These are phyloP conservation scores for Heliamphora pulchella DNA, from an alignment of 179 eudicot species.

Conservation along the genomic window DNA sequence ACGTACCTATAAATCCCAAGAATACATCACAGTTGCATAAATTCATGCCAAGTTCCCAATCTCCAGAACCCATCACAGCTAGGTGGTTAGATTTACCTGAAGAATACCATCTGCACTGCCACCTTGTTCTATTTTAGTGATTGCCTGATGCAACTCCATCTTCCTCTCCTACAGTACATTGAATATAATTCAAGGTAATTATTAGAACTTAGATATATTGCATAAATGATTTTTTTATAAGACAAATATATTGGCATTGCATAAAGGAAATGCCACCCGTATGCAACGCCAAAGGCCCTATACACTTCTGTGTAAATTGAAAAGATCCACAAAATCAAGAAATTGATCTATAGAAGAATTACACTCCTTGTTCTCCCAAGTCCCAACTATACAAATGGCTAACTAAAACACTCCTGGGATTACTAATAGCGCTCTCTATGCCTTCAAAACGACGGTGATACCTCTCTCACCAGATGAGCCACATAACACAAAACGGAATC, in stretches of 20 bases:
- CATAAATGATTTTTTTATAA: no score
- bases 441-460: no score
- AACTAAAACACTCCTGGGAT: no score
- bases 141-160: constrained; percentile 81
- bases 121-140: constrained; percentile 91
- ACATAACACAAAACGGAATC: no score
- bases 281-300: no score
- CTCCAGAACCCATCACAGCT: constrained; percentile 10
- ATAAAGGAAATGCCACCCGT: not conserved
- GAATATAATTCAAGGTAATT: constrained; percentile 7
- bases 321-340: no score
- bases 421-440: no score
- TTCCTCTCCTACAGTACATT: constrained; percentile 57
- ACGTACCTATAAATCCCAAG: constrained; percentile 53
- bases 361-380: no score
- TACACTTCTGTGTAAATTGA: no score
- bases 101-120: constrained; percentile 98
- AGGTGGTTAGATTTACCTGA: constrained; percentile 49
- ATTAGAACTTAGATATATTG: not conserved
- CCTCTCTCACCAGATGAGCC: no score
- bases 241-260: not conserved
- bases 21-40: constrained; percentile 1
- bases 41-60: not conserved
- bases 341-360: no score
- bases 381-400: no score